phyloP scores from a whole-genome alignment of 148 eudicot species.

The Chenopodium formosanum region DNA sequence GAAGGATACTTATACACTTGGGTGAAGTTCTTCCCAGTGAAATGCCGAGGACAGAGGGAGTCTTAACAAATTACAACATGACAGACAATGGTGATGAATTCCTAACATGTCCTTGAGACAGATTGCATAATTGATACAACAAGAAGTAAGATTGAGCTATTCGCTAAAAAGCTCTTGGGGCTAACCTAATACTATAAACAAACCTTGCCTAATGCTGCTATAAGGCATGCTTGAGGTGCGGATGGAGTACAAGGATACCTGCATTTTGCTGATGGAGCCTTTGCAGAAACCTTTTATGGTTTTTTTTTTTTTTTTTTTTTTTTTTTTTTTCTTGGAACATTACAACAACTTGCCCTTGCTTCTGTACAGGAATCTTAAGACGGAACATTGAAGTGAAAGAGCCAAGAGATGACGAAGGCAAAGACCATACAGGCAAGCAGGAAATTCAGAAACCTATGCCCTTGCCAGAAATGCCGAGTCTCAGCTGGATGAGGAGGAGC shows the following conservation, averaged over 20 bases:
- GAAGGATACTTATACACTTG: constrained; percentile 9
- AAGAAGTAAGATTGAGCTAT: constrained; percentile 6
- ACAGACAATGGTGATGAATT: neutral
- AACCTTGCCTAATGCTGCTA: constrained; percentile 23
- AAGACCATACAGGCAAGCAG: constrained; percentile 87
- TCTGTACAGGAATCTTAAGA: constrained; percentile 37
- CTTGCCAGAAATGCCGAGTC: constrained; percentile 76
- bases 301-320: neutral
- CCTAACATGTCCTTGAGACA: neutral
- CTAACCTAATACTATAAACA: constrained; percentile 24
- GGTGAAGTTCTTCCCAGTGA: constrained; percentile 5
- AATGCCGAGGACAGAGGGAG: neutral
- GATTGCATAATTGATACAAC: constrained; percentile 19
- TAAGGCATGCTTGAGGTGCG: neutral
- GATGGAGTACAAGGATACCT: constrained; percentile 1
- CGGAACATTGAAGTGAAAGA: constrained; percentile 85
- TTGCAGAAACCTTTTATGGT: neutral
- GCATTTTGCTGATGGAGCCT: constrained; percentile 3
- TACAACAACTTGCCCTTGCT: constrained; percentile 8
- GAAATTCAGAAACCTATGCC: constrained; percentile 79
- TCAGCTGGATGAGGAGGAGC: constrained; percentile 35
- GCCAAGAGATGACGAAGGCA: constrained; percentile 95
- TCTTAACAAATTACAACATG: neutral
- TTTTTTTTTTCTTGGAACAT: neutral
- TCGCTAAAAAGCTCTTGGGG: constrained; percentile 2